phyloP scores from a whole-genome alignment of 345 rosid genomes.

The Lepidium didymum region DNA sequence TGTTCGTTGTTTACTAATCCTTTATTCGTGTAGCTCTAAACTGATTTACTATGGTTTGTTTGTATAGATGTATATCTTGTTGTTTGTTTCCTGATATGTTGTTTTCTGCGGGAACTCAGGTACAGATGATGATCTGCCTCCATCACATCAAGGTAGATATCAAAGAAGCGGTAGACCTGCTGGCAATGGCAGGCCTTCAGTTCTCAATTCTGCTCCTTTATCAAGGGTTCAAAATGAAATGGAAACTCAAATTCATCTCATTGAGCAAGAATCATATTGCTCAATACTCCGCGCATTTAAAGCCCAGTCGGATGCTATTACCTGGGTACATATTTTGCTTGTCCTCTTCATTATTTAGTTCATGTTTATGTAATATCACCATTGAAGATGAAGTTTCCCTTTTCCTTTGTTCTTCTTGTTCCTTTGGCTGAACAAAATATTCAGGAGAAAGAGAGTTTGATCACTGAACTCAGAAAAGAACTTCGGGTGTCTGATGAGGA shows the following conservation, averaged over 20 bases:
- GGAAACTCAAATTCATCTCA: conserved; percentile 86
- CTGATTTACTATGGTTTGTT: not conserved
- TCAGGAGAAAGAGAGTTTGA: conserved; percentile 93
- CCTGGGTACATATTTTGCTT: conserved; percentile 63
- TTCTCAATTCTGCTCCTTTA: conserved; percentile 45
- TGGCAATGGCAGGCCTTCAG: conserved; percentile 83
- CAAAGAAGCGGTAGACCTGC: conserved; percentile 64
- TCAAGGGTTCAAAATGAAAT: conserved; percentile 72
- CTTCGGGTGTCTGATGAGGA: conserved; percentile 95
- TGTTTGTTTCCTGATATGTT: not conserved
- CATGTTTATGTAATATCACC: conserved; percentile 1
- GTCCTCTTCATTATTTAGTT: not conserved
- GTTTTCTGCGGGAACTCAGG: conserved; percentile 43
- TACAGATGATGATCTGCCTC: conserved; percentile 97
- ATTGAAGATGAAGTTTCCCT: not conserved
- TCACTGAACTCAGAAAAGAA: conserved; percentile 94
- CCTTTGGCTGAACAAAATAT: not conserved
- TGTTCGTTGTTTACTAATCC: not conserved
- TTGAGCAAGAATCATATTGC: conserved; percentile 91
- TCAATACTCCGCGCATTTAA: conserved; percentile 89
- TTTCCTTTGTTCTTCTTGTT: not conserved
- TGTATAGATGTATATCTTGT: not conserved
- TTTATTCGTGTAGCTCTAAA: not conserved
- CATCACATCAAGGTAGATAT: conserved; percentile 82
- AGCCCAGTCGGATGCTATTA: conserved; percentile 95